Evolutionary conservation across 345 rosid genomes (phyloP).

Genomic region (Euphorbia peplus): DNA sequence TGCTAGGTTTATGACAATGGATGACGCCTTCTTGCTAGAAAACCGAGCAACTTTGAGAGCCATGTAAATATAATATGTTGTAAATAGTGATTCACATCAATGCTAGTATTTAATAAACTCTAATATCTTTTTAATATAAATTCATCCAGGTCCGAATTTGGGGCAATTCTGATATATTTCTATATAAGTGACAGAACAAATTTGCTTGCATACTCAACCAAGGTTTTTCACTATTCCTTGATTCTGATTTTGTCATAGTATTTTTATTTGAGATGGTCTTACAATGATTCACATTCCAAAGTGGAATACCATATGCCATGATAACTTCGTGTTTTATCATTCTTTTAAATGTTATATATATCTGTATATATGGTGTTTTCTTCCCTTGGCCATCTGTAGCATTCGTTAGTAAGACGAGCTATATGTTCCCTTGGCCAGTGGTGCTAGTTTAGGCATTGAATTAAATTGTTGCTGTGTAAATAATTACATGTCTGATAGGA

Average conservation of each 20-base stretch:
- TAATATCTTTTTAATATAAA: constrained; percentile 16
- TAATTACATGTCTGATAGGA: neutral
- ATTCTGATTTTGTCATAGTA: constrained; percentile 4
- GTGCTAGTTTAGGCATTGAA: constrained; percentile 7
- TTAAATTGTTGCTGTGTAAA: neutral
- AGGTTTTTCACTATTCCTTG: constrained; percentile 45
- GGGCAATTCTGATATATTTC: constrained; percentile 65
- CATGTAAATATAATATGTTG: constrained; percentile 48
- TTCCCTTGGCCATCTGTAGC: constrained; percentile 1
- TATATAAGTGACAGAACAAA: constrained; percentile 81
- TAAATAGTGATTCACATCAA: neutral
- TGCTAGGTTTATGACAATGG: constrained; percentile 84
- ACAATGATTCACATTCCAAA: constrained; percentile 5
- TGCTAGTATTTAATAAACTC: neutral
- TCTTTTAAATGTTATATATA: neutral
- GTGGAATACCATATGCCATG: neutral
- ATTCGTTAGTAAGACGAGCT: neutral
- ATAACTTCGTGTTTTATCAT: neutral
- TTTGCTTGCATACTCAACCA: constrained; percentile 65
- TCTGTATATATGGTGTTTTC: neutral
- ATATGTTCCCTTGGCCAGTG: neutral
- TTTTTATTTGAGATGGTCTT: constrained; percentile 12
- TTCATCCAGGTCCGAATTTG: constrained; percentile 79
- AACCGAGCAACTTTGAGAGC: constrained; percentile 79
- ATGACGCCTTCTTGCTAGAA: constrained; percentile 88